phyloP scores from a whole-genome alignment of 306 rosid species.

The Chamaecrista fasciculata region DNA sequence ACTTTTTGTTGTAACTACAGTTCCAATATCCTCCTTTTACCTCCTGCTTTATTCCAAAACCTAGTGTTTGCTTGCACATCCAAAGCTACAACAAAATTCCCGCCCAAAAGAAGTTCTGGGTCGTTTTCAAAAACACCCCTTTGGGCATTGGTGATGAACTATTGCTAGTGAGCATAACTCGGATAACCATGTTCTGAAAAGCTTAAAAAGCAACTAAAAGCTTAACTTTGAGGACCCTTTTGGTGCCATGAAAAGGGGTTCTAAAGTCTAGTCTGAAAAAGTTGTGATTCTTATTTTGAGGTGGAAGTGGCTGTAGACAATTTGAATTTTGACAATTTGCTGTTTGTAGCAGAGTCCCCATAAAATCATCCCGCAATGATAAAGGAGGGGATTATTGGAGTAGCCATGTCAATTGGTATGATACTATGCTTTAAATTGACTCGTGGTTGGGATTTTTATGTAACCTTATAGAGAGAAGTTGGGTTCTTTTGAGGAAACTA shows the following conservation, averaged over 20 bases:
- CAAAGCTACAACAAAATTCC: not conserved
- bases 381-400: not conserved
- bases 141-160: slow-evolving; percentile 30
- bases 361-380: slow-evolving; percentile 21
- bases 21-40: slow-evolving; percentile 36
- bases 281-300: slow-evolving; percentile 5
- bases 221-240: slow-evolving; percentile 24
- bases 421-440: not conserved
- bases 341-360: slow-evolving; percentile 20
- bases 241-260: not conserved
- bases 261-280: slow-evolving; percentile 10
- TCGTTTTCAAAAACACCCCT: slow-evolving; percentile 34
- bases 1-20: slow-evolving; percentile 38
- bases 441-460: slow-evolving; percentile 11
- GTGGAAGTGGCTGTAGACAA: slow-evolving; percentile 10
- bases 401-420: not conserved
- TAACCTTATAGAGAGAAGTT: not conserved
- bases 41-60: slow-evolving; percentile 16
- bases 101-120: not conserved
- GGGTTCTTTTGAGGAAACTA: not conserved
- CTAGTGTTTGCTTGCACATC: slow-evolving; percentile 21
- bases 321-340: slow-evolving; percentile 11
- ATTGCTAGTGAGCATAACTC: slow-evolving; percentile 9
- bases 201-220: slow-evolving; percentile 14
- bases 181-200: slow-evolving; percentile 6